Evolutionary conservation across 176 grass and related monocot species (phyloP).

Genomic region (Oryza australiensis): DNA sequence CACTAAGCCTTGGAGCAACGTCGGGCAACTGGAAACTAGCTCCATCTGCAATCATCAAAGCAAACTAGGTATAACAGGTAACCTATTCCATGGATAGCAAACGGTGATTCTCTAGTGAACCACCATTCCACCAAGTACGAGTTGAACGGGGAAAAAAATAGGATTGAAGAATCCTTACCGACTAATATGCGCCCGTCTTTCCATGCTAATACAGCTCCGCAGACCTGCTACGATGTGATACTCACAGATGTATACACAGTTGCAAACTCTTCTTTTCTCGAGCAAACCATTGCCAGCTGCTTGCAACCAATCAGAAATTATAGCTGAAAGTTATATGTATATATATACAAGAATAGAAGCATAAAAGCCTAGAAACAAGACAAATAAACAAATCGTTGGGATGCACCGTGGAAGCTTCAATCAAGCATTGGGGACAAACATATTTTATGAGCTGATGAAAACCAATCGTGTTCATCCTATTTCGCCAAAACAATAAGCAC

Average conservation of each 20-base stretch:
- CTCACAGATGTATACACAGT: neutral
- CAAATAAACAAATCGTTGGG: neutral
- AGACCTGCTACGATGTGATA: neutral
- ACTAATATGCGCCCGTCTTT: neutral
- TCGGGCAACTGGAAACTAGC: too few relatives aligned
- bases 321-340: neutral
- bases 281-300: neutral
- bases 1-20: neutral
- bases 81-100: neutral
- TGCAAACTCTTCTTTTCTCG: neutral
- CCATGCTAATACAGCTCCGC: neutral
- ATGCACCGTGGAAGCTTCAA: neutral
- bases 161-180: neutral
- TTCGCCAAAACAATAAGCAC: neutral
- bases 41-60: too few relatives aligned
- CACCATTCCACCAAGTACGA: too few relatives aligned
- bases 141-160: neutral
- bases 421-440: neutral
- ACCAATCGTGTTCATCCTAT: neutral
- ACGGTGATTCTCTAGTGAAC: too few relatives aligned
- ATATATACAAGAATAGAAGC: neutral
- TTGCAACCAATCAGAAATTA: neutral
- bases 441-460: slow-evolving; percentile 11
- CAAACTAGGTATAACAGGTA: neutral
- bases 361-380: neutral